A percentile compares a stretch with the other conserved stretches of the same genome.
These are phyloP conservation scores for Fusarium anthophilum DNA, from an alignment of 2,329 filamentous ascomycete genomes.

Conservation along the genomic window DNA sequence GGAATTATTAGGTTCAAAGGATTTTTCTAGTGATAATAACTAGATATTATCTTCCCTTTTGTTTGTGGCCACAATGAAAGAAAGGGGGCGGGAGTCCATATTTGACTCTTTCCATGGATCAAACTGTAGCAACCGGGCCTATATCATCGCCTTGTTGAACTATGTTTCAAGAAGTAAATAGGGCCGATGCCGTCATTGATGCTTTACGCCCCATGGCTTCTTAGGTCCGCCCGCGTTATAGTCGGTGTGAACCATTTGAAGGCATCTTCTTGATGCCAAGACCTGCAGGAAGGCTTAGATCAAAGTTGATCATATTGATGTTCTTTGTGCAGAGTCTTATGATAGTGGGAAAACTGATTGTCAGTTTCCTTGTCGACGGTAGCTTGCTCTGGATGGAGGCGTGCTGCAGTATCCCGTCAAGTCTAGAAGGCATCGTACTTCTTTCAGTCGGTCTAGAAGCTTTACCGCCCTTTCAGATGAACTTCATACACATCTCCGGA, in stretches of 20 bases:
- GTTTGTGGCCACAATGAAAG: constrained; percentile 1
- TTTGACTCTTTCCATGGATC: not conserved
- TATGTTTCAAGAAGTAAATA: not conserved
- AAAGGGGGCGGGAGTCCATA: constrained; percentile 6
- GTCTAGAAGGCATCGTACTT: not conserved
- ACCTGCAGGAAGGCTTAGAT: not conserved
- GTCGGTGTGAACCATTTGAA: not conserved
- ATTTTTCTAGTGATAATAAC: not conserved
- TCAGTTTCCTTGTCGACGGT: not conserved
- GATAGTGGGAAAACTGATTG: not conserved
- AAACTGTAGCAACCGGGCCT: not conserved
- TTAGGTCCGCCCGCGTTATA: not conserved
- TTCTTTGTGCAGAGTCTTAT: not conserved
- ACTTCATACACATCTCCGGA: not conserved
- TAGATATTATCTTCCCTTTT: not conserved
- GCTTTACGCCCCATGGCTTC: not conserved
- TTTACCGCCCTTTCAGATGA: not conserved
- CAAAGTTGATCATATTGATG: not conserved
- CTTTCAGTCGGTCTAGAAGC: not conserved
- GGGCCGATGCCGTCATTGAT: not conserved
- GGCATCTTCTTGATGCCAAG: not conserved
- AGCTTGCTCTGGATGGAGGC: constrained; percentile 7
- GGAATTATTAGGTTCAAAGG: not conserved
- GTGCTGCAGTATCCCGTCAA: constrained; percentile 1
- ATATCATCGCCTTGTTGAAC: not conserved